A percentile compares a stretch with the other conserved stretches of the same genome.
These are phyloP conservation scores for Fraxinus cuspidata DNA, from an alignment of 257 asterid genomes.

Conservation along the genomic window DNA sequence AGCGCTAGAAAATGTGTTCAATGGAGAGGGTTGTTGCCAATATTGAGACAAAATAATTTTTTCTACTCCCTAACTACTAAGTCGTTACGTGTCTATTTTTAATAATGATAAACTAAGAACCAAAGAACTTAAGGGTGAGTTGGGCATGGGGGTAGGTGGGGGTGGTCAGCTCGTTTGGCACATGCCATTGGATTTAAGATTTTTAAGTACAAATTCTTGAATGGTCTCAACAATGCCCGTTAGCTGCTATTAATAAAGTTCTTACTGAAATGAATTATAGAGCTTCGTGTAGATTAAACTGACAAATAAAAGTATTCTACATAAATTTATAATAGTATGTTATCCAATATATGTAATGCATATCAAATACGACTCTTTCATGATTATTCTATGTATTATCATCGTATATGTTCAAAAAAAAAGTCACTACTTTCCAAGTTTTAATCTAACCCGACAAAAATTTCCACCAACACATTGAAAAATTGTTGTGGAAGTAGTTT, in stretches of 20 bases:
- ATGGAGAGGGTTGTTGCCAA: conserved; percentile 7
- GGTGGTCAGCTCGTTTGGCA: conserved; percentile 25
- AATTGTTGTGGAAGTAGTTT: conserved; percentile 23
- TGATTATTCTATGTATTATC: neutral
- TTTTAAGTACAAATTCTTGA: neutral
- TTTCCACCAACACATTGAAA: neutral
- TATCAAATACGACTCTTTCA: neutral
- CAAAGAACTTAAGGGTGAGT: neutral
- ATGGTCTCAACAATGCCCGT: neutral
- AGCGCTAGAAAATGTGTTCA: too few relatives aligned
- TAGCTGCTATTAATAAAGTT: neutral
- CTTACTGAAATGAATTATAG: neutral
- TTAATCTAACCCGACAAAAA: neutral
- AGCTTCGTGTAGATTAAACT: too few relatives aligned
- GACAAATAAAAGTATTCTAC: too few relatives aligned
- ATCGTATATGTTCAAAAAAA: conserved; percentile 13
- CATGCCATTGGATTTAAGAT: conserved; percentile 2
- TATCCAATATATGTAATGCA: neutral
- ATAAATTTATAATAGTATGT: too few relatives aligned
- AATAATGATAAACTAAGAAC: neutral
- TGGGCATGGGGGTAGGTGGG: too few relatives aligned
- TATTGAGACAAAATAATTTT: conserved; percentile 25
- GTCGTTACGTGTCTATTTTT: conserved; percentile 26
- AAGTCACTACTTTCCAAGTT: conserved; percentile 26
- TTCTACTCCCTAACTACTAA: conserved; percentile 29